Conservation (phyloP, 2,329 filamentous ascomycete species). For the Samsoniella hepiali region DNA sequence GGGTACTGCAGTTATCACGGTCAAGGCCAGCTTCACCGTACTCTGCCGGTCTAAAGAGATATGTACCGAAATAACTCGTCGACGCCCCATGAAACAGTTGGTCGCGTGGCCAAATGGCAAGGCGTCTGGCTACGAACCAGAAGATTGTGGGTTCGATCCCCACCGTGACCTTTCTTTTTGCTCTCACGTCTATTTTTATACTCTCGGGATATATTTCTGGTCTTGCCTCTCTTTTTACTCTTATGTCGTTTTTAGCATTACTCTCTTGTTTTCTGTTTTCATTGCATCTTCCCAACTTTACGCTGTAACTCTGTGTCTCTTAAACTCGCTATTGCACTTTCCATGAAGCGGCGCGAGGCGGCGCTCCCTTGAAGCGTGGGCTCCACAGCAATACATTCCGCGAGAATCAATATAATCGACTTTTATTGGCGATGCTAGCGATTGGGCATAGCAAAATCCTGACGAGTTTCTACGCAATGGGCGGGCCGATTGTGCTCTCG, state of each 20-base stretch:
- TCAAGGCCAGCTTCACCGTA: no score
- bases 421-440: conserved; percentile 4
- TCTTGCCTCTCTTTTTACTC: not conserved
- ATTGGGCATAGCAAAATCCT: not conserved
- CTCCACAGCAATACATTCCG: conserved; percentile 18
- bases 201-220: no score
- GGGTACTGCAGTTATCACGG: no score
- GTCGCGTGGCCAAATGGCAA: conserved; percentile 21
- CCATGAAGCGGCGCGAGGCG: no score
- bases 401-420: not conserved
- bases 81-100: not conserved
- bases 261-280: not conserved
- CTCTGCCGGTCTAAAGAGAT: no score
- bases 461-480: not conserved
- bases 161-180: conserved; percentile 18
- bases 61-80: not conserved
- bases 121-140: conserved; percentile 20
- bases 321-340: not conserved
- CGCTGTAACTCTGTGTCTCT: no score
- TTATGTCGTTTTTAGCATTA: not conserved
- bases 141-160: conserved; percentile 21
- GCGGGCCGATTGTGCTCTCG: not conserved
- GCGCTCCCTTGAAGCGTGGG: not conserved
- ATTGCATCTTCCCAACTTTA: not conserved
- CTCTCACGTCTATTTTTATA: no score